Conservation (phyloP, 2,329 filamentous ascomycete genomes). For the Aspergillus piperis region DNA sequence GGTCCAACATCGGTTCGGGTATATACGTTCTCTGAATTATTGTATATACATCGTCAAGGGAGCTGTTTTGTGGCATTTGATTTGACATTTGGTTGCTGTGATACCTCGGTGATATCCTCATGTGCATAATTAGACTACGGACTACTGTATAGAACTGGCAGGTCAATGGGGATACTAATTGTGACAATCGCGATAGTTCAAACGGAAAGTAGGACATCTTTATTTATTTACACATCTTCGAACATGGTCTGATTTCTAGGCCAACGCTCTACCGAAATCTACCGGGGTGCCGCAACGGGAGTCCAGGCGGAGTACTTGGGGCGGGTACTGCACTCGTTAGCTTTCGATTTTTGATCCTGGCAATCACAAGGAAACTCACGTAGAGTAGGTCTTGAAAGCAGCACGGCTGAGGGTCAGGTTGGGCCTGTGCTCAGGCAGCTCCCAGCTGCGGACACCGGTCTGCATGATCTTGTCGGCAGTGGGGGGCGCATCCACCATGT, state of each 20-base stretch:
- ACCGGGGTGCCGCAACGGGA: slow-evolving; percentile 40
- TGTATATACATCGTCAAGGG: neutral
- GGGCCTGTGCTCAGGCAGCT: slow-evolving; percentile 69
- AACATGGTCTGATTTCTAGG: slow-evolving; percentile 8
- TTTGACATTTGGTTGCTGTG: slow-evolving; percentile 19
- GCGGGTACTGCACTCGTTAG: slow-evolving; percentile 26
- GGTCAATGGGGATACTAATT: slow-evolving; percentile 5
- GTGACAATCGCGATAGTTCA: slow-evolving; percentile 19
- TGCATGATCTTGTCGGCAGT: slow-evolving; percentile 71
- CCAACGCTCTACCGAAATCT: slow-evolving; percentile 16
- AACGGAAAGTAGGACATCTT: slow-evolving; percentile 32
- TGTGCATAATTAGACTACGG: slow-evolving; percentile 15
- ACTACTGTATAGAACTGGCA: slow-evolving; percentile 9
- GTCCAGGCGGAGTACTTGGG: slow-evolving; percentile 40
- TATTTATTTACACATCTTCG: slow-evolving; percentile 38
- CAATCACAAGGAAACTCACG: slow-evolving; percentile 61
- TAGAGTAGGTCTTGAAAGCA: slow-evolving; percentile 92
- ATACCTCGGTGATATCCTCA: slow-evolving; percentile 30
- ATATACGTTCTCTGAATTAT: slow-evolving; percentile 62
- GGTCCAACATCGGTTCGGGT: slow-evolving; percentile 69
- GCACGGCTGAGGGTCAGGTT: slow-evolving; percentile 74
- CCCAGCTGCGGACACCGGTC: slow-evolving; percentile 70
- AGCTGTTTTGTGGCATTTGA: slow-evolving; percentile 16
- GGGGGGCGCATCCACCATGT: slow-evolving; percentile 85
- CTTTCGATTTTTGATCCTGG: neutral